Conservation (phyloP, 1,284 basidiomycete species). For the Melampsora americana region DNA sequence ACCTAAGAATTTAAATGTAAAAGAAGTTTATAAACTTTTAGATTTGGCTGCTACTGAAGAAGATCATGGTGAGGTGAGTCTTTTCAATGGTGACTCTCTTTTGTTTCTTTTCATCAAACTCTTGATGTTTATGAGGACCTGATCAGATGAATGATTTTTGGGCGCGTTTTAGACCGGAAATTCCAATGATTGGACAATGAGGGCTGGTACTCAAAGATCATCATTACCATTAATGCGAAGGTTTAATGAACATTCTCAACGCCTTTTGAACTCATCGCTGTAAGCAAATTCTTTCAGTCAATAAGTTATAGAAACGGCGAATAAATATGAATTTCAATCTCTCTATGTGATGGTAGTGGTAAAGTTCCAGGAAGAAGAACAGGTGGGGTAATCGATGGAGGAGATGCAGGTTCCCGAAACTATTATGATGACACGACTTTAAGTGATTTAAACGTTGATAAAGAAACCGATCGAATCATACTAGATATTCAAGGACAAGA, state of each 20-base stretch:
- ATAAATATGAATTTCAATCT: too few relatives aligned
- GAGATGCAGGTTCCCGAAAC: conserved; percentile 35
- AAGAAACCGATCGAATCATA: conserved; percentile 24
- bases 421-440: conserved; percentile 35
- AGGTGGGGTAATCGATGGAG: conserved; percentile 42
- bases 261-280: conserved; percentile 65
- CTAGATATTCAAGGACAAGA: conserved; percentile 40
- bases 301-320: neutral
- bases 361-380: conserved; percentile 16
- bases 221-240: conserved; percentile 88
- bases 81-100: neutral
- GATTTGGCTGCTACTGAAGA: conserved; percentile 83
- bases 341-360: conserved; percentile 7
- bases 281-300: conserved; percentile 48
- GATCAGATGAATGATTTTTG: neutral
- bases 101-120: conserved; percentile 3
- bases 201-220: conserved; percentile 79
- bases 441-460: conserved; percentile 11
- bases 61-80: conserved; percentile 77
- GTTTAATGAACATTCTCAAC: conserved; percentile 94
- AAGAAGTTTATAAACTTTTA: conserved; percentile 55
- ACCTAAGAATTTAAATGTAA: conserved; percentile 3
- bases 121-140: neutral
- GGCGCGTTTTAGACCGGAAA: conserved; percentile 67
- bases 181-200: conserved; percentile 88